These are phyloP conservation scores for Yamadazyma nakazawae DNA, from an alignment of 805 yeast species.

Conservation along the genomic window DNA sequence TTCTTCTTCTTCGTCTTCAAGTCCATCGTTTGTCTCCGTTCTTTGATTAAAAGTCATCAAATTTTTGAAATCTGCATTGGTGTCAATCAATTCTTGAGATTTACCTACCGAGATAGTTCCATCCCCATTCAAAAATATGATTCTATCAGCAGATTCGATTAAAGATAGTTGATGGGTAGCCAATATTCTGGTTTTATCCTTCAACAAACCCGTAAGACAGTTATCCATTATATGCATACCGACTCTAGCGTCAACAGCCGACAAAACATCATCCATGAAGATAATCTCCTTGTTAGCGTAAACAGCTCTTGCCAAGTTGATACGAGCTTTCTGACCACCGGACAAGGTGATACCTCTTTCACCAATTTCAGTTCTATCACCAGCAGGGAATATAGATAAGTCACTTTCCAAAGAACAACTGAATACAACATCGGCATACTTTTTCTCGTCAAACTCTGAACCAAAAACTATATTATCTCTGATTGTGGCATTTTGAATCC, in stretches of 20 bases:
- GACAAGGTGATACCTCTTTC: constrained; percentile 34
- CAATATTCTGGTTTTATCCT: constrained; percentile 26
- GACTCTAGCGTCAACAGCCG: constrained; percentile 35
- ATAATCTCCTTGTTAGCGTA: constrained; percentile 27
- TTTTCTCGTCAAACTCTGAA: constrained; percentile 18
- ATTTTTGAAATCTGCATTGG: constrained; percentile 22
- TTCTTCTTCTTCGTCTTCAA: constrained; percentile 17
- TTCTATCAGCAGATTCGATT: constrained; percentile 26
- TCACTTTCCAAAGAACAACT: constrained; percentile 28
- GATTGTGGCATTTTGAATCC: constrained; percentile 35
- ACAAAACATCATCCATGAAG: constrained; percentile 31
- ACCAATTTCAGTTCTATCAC: constrained; percentile 33
- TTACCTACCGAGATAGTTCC: constrained; percentile 27
- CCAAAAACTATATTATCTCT: constrained; percentile 31
- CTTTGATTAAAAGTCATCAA: constrained; percentile 25
- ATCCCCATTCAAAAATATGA: constrained; percentile 28
- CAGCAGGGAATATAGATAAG: constrained; percentile 28
- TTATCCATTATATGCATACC: constrained; percentile 30
- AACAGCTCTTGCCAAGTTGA: constrained; percentile 32
- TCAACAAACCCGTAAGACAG: constrained; percentile 23
- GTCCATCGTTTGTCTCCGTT: constrained; percentile 15
- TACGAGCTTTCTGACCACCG: constrained; percentile 35
- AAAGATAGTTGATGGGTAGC: constrained; percentile 34
- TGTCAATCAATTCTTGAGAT: constrained; percentile 18
- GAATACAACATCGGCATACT: constrained; percentile 23